phyloP scores from a whole-genome alignment of 371 early-diverging fungal genomes.

The Lichtheimia corymbifera region DNA sequence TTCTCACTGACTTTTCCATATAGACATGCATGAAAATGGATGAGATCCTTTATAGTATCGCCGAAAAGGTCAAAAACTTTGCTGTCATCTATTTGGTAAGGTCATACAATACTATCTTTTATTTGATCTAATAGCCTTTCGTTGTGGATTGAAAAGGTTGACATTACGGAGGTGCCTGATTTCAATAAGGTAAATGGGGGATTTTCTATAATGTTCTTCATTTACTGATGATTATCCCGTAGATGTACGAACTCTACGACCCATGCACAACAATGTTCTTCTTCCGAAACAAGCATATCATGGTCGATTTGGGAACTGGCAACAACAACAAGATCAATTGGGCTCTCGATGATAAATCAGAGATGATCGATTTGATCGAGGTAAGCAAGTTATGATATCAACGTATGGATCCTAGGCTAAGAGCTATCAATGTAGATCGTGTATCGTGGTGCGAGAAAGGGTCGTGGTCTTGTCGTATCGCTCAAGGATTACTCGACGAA shows the following conservation, averaged over 20 bases:
- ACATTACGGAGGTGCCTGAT: conserved; percentile 85
- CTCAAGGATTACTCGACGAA: conserved; percentile 97
- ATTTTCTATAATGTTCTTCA: neutral
- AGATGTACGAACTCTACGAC: conserved; percentile 97
- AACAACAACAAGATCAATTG: conserved; percentile 99
- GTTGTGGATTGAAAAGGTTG: conserved; percentile 38
- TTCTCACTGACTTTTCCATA: neutral
- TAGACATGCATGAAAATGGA: conserved; percentile 96
- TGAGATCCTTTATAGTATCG: conserved; percentile 88
- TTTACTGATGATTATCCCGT: conserved; percentile 5
- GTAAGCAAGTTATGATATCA: conserved; percentile 18
- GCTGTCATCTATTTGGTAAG: conserved; percentile 90
- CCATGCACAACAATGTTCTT: conserved; percentile 95
- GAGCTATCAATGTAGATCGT: conserved; percentile 56
- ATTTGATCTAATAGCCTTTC: neutral
- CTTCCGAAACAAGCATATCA: conserved; percentile 96
- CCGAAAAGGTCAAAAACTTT: conserved; percentile 97
- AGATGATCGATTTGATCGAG: conserved; percentile 88
- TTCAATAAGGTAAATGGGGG: conserved; percentile 74
- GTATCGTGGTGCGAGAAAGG: conserved; percentile 93
- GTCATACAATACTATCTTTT: neutral
- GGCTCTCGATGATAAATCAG: conserved; percentile 90
- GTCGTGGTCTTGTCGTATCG: conserved; percentile 92
- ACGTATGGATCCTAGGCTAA: neutral
- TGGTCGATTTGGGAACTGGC: conserved; percentile 98